Evolutionary conservation across 1,284 basidiomycete species (phyloP), one percentile per base, ranked within the genome.

Genomic region (Trametes pubescens): DNA sequence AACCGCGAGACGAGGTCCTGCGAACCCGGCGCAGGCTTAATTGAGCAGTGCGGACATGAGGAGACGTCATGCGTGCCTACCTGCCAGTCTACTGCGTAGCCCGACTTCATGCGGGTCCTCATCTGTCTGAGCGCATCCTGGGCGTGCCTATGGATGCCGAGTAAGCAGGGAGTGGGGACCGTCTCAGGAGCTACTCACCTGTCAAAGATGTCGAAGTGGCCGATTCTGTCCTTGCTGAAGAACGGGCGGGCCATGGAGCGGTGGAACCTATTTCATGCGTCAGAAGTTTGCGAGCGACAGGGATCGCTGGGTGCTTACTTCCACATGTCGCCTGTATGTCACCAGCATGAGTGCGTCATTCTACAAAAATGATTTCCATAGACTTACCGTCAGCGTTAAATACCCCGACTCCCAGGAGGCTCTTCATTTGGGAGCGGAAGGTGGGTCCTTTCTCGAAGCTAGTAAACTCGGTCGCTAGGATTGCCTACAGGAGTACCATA

Each of bases 201-300:
- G 38, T 82, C 81, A 65, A 86, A 86, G 22, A 81, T 80, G 22
- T 86, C 83, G 48, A 84, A 83, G 61, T 86, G 79, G 51, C 76
- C 78, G 59, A 84, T 82, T 9, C 81, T 75, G 44, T 84, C 82
- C n/a, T 75, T 75, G 61, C 74, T 81, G 67, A 87, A 85, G 72
- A 84, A 86, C 0, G 85, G 85, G 5, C 84, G 76, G 0, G 84
- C 81, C 77, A 86, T 83, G 0, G 77, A 74, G 26, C 84, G 79
- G 66, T 86, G 84, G 69, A 83, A 82, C 68, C 83, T 84, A 11
- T 22, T 4, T 6, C 18, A 35, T 8, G 34, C 6, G 49, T 51
- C 9, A 35, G 22, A 14, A 18, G 7, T 49, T 13, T 49, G 14
- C 18, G 4, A 16, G 29, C 22, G 11, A 3, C 37, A 8, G 26